These are phyloP conservation scores for Pelargonium citronellum DNA, from an alignment of 441 rosid genomes.

Conservation along the genomic window DNA sequence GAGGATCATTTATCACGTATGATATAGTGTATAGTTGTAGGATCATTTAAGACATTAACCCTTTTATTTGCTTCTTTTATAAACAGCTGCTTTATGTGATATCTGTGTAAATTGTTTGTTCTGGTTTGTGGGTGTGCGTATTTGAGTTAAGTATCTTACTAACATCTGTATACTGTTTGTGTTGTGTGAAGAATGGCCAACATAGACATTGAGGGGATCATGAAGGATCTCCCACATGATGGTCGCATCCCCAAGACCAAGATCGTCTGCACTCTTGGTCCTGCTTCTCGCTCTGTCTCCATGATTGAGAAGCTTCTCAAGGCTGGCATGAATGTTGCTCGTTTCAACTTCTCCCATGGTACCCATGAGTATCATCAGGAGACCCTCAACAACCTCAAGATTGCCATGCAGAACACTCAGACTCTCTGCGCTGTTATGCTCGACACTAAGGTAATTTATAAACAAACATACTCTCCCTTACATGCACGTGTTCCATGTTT, in stretches of 20 bases:
- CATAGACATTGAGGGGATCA: conserved; percentile 71
- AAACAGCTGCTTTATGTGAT: background rate
- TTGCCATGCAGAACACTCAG: conserved; percentile 74
- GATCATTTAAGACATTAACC: no score
- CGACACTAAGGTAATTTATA: conserved; percentile 74
- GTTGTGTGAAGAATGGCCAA: conserved; percentile 49
- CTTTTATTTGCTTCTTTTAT: no score
- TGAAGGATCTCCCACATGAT: conserved; percentile 57
- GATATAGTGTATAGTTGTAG: no score
- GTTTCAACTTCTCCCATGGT: conserved; percentile 93
- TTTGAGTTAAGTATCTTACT: no score
- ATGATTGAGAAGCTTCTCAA: conserved; percentile 68
- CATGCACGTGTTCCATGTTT: no score
- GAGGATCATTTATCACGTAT: no score
- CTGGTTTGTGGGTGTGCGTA: no score
- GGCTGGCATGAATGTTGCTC: conserved; percentile 94
- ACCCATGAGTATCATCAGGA: conserved; percentile 83
- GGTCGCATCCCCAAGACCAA: conserved; percentile 75
- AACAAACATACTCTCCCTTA: conserved; percentile 40
- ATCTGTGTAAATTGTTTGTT: background rate
- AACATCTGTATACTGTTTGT: background rate
- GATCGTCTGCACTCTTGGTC: conserved; percentile 90
- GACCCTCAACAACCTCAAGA: conserved; percentile 75
- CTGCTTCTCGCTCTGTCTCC: conserved; percentile 69
- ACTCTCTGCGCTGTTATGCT: conserved; percentile 92